phyloP scores from a whole-genome alignment of 352 stramenopile genomes.

The Globisporangium okanoganense region DNA sequence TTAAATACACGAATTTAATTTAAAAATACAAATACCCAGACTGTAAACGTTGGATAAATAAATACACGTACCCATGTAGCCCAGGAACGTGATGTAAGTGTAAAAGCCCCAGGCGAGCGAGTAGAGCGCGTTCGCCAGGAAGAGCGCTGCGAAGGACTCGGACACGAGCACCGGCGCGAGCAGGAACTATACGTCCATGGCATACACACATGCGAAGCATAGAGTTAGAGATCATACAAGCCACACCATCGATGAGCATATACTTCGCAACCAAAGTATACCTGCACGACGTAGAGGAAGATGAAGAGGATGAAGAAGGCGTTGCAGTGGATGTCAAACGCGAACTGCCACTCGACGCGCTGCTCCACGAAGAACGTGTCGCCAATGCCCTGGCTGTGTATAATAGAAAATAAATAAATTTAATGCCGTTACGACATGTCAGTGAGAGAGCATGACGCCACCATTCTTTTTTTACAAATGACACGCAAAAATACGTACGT shows the following conservation, averaged over 20 bases:
- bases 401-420: not conserved
- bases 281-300: conserved; percentile 92
- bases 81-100: conserved; percentile 98
- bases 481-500: conserved; percentile 28
- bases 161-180: conserved; percentile 92
- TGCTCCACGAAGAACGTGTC: conserved; percentile 93
- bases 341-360: conserved; percentile 98
- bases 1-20: no score
- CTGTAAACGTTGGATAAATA: no score
- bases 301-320: conserved; percentile 97
- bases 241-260: not conserved
- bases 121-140: conserved; percentile 94
- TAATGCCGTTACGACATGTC: not conserved
- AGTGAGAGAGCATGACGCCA: not conserved
- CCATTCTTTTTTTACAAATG: not conserved
- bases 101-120: conserved; percentile 93
- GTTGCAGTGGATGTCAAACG: conserved; percentile 99
- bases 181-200: conserved; percentile 81
- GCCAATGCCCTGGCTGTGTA: conserved; percentile 63
- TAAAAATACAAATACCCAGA: no score
- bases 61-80: conserved; percentile 86
- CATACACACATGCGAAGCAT: not conserved
- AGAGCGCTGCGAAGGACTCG: conserved; percentile 84
- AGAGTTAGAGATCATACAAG: not conserved
- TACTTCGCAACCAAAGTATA: conserved; percentile 16